Conservation (phyloP, 176 grass and related monocot genomes). For the Areca catechu region DNA sequence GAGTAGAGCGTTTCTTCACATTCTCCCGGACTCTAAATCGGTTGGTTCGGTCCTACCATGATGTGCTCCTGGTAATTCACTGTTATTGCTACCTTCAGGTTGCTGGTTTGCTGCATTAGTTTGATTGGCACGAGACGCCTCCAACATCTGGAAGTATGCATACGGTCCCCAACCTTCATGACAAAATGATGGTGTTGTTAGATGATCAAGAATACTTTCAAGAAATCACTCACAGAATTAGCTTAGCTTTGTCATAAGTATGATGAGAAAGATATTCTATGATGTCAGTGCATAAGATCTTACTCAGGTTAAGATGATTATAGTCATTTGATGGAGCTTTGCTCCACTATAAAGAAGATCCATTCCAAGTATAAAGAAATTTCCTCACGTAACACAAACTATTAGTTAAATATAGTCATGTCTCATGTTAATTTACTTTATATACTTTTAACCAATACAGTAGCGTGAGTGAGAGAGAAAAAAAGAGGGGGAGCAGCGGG, state of each 20-base stretch:
- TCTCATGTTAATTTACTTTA: too few relatives aligned
- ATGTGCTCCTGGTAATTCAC: conserved; percentile 9
- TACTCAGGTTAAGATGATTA: too few relatives aligned
- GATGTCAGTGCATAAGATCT: too few relatives aligned
- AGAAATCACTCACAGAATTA: background rate
- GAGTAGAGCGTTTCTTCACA: conserved; percentile 5
- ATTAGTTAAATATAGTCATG: too few relatives aligned
- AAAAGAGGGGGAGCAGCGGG: too few relatives aligned
- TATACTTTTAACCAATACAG: too few relatives aligned
- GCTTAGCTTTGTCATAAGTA: background rate
- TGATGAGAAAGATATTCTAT: too few relatives aligned
- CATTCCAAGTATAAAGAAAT: too few relatives aligned
- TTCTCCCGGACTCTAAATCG: conserved; percentile 39
- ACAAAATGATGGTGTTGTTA: background rate
- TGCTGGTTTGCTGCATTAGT: conserved; percentile 20
- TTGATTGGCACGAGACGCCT: conserved; percentile 19
- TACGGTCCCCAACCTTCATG: conserved; percentile 47
- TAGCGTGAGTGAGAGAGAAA: too few relatives aligned
- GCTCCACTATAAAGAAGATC: too few relatives aligned
- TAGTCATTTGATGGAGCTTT: too few relatives aligned
- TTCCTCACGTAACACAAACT: too few relatives aligned
- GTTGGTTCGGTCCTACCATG: conserved; percentile 13
- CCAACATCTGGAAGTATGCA: conserved; percentile 66
- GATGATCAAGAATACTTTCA: background rate
- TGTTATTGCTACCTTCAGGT: conserved; percentile 1